Base-by-base conservation (phyloP, 371 early-diverging fungal genomes). In the Mucor plumbeus region DNA sequence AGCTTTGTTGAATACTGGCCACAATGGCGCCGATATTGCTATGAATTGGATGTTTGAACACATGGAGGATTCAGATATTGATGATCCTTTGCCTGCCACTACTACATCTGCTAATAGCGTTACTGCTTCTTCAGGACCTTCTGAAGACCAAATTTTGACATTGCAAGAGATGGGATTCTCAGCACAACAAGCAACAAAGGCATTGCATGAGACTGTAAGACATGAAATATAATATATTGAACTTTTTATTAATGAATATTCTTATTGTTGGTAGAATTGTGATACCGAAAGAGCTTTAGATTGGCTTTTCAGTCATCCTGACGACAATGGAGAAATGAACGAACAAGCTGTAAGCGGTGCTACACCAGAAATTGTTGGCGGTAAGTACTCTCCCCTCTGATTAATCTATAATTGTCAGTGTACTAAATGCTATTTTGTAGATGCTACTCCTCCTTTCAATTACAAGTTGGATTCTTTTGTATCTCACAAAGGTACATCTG, bases 401-500 rank as follows among this genome's bases (percentile, higher is more conserved):
- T 26, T 7, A 21, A 9, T 31, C 3, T 8, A 26, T 21, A 36
- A 19, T 7, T 6, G 21, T 36, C 8, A 35, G 7, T 17, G 0
- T n/a, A 41, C 26, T 9, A 8, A 39, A 13, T 17, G 14, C 44
- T 34, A 19, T 5, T 31, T 39, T 34, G 11, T 75, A 67, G 87
- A 86, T 69, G 77, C 73, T 31, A 68, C 61, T 8, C 77, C 79
- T 33, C 86, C 87, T 34, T 88, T 87, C 33, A 80, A 82, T 34
- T 99, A 93, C 77, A 75, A 79, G 56, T 74, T 97, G n/a, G 74
- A 85, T 21, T 91, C 91, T 3, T 93, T 96, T 82, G 90, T 99
- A 36, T 95, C 95, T 26, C 99, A 99, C 85, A 94, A 94, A 73
- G 99, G 99, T n/a, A 91, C 97, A 10, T 97, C 97, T 4, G 90